Conservation (phyloP, 805 yeast genomes). For the Suhomyces xylopsoci region DNA sequence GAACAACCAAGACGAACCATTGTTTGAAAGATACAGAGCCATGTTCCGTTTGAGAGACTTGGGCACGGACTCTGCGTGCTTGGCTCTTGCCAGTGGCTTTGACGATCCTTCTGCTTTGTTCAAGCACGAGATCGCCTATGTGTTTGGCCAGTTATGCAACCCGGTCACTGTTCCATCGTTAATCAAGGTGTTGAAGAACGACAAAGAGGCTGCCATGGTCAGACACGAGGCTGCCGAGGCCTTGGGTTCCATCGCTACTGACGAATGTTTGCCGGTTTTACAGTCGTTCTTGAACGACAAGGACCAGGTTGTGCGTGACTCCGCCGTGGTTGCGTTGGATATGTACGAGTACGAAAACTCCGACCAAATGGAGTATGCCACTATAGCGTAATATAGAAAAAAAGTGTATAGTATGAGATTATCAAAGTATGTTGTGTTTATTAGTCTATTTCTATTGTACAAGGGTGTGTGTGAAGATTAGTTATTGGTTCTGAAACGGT, state of each 20-base stretch:
- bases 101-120: slow-evolving; percentile 88
- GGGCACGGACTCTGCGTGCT: slow-evolving; percentile 88
- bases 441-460: not conserved
- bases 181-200: slow-evolving; percentile 73
- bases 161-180: slow-evolving; percentile 90
- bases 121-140: slow-evolving; percentile 97
- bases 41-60: slow-evolving; percentile 97
- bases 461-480: slow-evolving; percentile 21
- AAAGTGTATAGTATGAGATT: no score
- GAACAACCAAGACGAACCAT: slow-evolving; percentile 71
- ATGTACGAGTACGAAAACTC: slow-evolving; percentile 96
- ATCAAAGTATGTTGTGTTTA: no score
- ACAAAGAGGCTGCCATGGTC: slow-evolving; percentile 92
- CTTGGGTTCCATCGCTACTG: slow-evolving; percentile 93
- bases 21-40: slow-evolving; percentile 94
- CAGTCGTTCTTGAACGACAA: slow-evolving; percentile 73
- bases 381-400: slow-evolving; percentile 13
- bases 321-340: slow-evolving; percentile 95
- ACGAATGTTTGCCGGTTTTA: slow-evolving; percentile 88
- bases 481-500: slow-evolving; percentile 92
- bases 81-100: slow-evolving; percentile 88
- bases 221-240: slow-evolving; percentile 99
- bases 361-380: slow-evolving; percentile 72
- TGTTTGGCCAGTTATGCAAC: slow-evolving; percentile 94
- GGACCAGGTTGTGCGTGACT: slow-evolving; percentile 90